These are phyloP conservation scores for Sphaerostilbella broomeana DNA, from an alignment of 2,329 filamentous ascomycete species.

Conservation along the genomic window DNA sequence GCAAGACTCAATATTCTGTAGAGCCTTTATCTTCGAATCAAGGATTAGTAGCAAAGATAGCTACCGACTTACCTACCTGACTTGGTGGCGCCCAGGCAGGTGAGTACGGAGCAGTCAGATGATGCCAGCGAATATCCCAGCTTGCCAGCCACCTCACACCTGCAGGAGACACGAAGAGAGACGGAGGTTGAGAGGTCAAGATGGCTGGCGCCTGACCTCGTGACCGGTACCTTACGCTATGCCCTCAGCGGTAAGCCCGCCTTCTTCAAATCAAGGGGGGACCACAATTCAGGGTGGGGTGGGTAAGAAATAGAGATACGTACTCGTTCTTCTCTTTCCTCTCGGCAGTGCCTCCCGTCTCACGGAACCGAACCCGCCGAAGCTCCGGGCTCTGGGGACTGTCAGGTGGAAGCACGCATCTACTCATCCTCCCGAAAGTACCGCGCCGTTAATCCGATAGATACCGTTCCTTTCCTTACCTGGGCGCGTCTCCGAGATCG, in stretches of 20 bases:
- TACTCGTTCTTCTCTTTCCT: neutral
- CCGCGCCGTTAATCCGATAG: neutral
- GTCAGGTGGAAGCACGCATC: neutral
- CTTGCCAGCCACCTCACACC: neutral
- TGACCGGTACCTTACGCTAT: slow-evolving; percentile 9
- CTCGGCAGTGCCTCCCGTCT: neutral
- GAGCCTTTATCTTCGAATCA: too few relatives aligned
- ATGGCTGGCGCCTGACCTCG: slow-evolving; percentile 6
- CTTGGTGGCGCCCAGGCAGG: too few relatives aligned
- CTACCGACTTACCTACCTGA: too few relatives aligned
- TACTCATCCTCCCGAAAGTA: too few relatives aligned
- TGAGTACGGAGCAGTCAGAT: neutral
- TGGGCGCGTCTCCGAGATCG: slow-evolving; percentile 4
- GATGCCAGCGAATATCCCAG: neutral
- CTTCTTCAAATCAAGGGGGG: too few relatives aligned
- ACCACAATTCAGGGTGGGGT: too few relatives aligned
- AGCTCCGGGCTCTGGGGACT: slow-evolving; percentile 1
- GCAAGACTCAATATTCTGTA: too few relatives aligned
- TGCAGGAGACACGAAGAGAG: neutral
- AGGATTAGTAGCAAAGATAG: too few relatives aligned
- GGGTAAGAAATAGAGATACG: neutral
- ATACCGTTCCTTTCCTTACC: neutral
- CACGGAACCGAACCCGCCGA: slow-evolving; percentile 4
- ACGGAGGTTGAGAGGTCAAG: neutral
- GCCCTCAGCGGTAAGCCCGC: neutral